A percentile compares a stretch with the other conserved stretches of the same genome.
Conservation (phyloP, 164 flowering plant genomes). For the Euptelea pleiosperma region DNA sequence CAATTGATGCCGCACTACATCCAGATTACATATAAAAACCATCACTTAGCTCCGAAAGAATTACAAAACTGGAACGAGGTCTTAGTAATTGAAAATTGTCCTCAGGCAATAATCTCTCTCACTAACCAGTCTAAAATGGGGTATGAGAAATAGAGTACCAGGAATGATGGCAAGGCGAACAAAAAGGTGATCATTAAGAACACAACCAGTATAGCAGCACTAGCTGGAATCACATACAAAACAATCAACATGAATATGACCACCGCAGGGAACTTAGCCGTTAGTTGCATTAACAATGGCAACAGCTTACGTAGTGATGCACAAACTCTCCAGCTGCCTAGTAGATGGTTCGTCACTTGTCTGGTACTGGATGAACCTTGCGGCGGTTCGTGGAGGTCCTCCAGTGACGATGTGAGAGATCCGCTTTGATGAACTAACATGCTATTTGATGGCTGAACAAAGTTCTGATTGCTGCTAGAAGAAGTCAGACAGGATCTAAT, state of each 20-base stretch:
- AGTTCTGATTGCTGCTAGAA: conserved; percentile 12
- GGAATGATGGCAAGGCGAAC: conserved; percentile 64
- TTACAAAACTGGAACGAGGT: neutral
- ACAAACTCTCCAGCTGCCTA: conserved; percentile 28
- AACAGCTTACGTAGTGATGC: conserved; percentile 36
- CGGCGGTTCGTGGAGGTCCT: conserved; percentile 2
- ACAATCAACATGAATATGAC: conserved; percentile 46
- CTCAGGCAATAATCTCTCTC: conserved; percentile 49
- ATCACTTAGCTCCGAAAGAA: neutral
- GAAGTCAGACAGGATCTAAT: conserved; percentile 19
- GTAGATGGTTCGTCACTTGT: conserved; percentile 3
- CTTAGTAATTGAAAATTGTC: neutral
- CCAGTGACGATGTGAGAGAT: conserved; percentile 1
- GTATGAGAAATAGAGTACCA: conserved; percentile 65
- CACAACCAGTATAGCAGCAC: conserved; percentile 47
- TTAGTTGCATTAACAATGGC: conserved; percentile 39
- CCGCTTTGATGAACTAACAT: conserved; percentile 1
- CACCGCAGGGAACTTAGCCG: conserved; percentile 58
- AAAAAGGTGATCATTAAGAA: conserved; percentile 53
- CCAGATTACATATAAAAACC: neutral
- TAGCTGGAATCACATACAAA: conserved; percentile 50
- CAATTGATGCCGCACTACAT: too few relatives aligned
- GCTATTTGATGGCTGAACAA: conserved; percentile 13
- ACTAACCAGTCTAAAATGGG: conserved; percentile 59
- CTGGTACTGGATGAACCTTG: neutral